These are phyloP conservation scores for Pyrenochaeta sp. DNA, from an alignment of 2,329 filamentous ascomycete genomes.

Conservation along the genomic window DNA sequence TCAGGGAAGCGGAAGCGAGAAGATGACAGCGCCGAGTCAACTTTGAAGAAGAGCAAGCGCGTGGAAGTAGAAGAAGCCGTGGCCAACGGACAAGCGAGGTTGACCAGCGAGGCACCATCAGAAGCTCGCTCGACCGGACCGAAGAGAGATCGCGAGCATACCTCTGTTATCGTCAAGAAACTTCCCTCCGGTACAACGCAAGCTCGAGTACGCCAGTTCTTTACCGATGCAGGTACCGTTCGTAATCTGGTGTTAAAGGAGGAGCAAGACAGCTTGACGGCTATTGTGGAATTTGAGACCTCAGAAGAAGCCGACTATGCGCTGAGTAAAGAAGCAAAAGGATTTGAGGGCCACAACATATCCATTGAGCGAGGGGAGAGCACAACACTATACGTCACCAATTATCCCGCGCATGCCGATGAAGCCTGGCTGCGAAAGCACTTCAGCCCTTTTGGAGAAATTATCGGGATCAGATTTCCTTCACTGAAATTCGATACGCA, in stretches of 20 bases:
- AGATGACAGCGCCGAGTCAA: constrained; percentile 54
- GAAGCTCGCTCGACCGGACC: constrained; percentile 46
- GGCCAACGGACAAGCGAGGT: constrained; percentile 25
- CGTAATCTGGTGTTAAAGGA: constrained; percentile 76
- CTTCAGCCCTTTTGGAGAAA: constrained; percentile 76
- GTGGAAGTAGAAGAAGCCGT: constrained; percentile 40
- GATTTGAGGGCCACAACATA: constrained; percentile 76
- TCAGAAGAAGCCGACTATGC: constrained; percentile 84
- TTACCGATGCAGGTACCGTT: constrained; percentile 87
- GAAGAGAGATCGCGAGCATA: constrained; percentile 90
- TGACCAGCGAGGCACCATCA: constrained; percentile 47
- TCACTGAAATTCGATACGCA: constrained; percentile 89
- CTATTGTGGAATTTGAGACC: constrained; percentile 84
- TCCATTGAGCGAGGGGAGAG: constrained; percentile 77
- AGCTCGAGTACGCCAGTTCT: constrained; percentile 84
- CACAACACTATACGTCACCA: constrained; percentile 87
- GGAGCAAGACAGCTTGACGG: constrained; percentile 70
- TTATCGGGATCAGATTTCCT: constrained; percentile 87
- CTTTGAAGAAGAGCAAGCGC: constrained; percentile 72
- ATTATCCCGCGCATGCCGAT: constrained; percentile 82
- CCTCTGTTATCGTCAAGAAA: constrained; percentile 81
- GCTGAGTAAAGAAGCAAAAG: constrained; percentile 81
- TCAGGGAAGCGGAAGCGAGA: constrained; percentile 77
- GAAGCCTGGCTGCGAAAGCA: constrained; percentile 73
- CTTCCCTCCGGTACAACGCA: constrained; percentile 75